A percentile compares a stretch with the other conserved stretches of the same genome.
phyloP scores from a whole-genome alignment of 2,329 filamentous ascomycete species.

The Lecanosticta acicola region DNA sequence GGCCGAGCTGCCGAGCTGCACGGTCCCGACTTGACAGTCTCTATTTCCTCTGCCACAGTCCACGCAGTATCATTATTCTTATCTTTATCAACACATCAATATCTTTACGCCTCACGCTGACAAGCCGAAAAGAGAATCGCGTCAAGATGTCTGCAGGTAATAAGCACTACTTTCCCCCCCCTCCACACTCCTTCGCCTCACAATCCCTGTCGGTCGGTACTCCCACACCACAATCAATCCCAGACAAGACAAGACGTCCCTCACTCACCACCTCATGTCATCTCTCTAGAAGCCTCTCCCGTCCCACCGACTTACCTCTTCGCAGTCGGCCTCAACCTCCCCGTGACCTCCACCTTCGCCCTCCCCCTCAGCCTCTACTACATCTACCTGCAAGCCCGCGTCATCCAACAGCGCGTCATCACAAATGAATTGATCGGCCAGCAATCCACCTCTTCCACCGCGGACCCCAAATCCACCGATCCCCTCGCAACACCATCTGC shows the following conservation, averaged over 20 bases:
- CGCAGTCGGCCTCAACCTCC: constrained; percentile 8
- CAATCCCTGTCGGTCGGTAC: not conserved
- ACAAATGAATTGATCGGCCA: constrained; percentile 9
- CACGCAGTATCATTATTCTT: too few relatives aligned
- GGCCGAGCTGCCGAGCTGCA: too few relatives aligned
- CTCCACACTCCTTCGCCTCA: too few relatives aligned
- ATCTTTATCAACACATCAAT: too few relatives aligned
- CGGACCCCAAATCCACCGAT: constrained; percentile 2
- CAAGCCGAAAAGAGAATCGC: not conserved
- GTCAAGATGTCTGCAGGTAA: not conserved
- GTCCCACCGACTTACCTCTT: constrained; percentile 5
- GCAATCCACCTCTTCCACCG: not conserved
- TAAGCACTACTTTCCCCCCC: not conserved
- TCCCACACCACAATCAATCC: not conserved
- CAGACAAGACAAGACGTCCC: not conserved
- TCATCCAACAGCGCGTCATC: constrained; percentile 10
- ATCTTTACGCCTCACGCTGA: not conserved
- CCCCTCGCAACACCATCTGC: not conserved
- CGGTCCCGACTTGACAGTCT: too few relatives aligned
- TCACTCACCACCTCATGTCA: not conserved
- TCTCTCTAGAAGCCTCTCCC: not conserved
- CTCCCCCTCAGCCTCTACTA: constrained; percentile 16
- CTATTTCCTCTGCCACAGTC: too few relatives aligned
- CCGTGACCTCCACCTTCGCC: constrained; percentile 16
- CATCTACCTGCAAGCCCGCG: constrained; percentile 14